Evolutionary conservation across 768 basidiomycete species (phyloP).

Genomic region (Boletus subcaerulescens): DNA sequence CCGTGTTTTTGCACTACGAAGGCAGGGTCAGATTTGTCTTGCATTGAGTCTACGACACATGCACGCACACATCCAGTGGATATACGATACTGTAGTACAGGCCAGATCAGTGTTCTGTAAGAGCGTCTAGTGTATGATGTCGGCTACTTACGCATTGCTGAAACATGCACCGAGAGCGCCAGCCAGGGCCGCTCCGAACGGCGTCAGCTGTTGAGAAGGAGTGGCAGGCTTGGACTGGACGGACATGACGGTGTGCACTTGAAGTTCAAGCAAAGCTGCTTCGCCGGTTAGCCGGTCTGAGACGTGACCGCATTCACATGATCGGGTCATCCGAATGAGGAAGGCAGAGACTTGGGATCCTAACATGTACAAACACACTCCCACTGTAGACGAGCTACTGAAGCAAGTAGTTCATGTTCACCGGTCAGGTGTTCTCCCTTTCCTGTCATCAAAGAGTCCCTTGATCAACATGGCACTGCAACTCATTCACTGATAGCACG

Average conservation of each 20-base stretch:
- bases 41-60: neutral
- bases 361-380: neutral
- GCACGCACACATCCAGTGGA: constrained; percentile 60
- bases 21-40: constrained; percentile 4
- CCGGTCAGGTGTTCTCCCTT: too few species aligned
- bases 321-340: neutral
- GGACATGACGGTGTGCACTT: constrained; percentile 29
- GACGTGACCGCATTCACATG: constrained; percentile 1
- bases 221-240: constrained; percentile 47
- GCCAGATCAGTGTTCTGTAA: constrained; percentile 3
- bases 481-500: too few species aligned
- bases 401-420: too few species aligned
- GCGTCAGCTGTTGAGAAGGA: constrained; percentile 67
- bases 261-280: neutral
- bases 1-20: constrained; percentile 81
- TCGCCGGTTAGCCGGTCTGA: neutral
- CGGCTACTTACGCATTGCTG: constrained; percentile 75
- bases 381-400: too few species aligned
- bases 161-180: constrained; percentile 94
- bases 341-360: neutral
- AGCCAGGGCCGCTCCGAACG: constrained; percentile 85
- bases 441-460: too few species aligned
- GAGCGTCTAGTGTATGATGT: neutral
- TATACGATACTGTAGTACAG: constrained; percentile 72
- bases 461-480: too few species aligned